Percentiles rank a stretch among this genome's conserved stretches.
Evolutionary conservation across 805 yeast species (phyloP).

Genomic region (Henningerozyma blattae): DNA sequence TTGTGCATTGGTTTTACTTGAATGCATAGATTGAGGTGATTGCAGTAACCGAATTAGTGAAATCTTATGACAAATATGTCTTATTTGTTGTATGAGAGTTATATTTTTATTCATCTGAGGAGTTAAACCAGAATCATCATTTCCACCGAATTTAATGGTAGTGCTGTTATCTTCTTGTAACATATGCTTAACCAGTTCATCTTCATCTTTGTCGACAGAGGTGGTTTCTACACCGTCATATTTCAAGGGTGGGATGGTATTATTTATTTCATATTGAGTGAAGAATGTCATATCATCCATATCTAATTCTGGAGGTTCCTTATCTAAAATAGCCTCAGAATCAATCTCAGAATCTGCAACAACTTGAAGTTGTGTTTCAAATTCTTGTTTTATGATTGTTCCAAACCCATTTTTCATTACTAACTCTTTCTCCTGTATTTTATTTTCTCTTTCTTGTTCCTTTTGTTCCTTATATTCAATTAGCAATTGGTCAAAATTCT

Average conservation of each 20-base stretch:
- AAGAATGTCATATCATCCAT: constrained; percentile 48
- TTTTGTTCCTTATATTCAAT: constrained; percentile 21
- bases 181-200: constrained; percentile 30
- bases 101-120: constrained; percentile 54
- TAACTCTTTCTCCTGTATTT: constrained; percentile 21
- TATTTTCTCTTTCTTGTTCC: constrained; percentile 16
- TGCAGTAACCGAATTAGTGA: constrained; percentile 85
- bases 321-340: constrained; percentile 19
- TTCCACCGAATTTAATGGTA: constrained; percentile 17
- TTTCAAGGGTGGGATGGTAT: constrained; percentile 60
- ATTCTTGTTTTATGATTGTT: constrained; percentile 24
- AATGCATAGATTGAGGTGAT: constrained; percentile 5
- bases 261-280: constrained; percentile 74
- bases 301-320: constrained; percentile 33
- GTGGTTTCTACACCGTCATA: constrained; percentile 43
- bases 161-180: constrained; percentile 15
- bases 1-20: constrained; percentile 2
- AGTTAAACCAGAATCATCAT: constrained; percentile 45
- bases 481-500: constrained; percentile 30
- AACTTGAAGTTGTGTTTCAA: constrained; percentile 10
- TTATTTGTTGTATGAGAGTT: constrained; percentile 70
- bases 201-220: constrained; percentile 33
- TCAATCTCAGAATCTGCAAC: constrained; percentile 4
- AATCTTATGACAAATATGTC: constrained; percentile 81
- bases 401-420: constrained; percentile 31